Percentiles rank a stretch among this genome's conserved stretches.
Evolutionary conservation across 1,284 basidiomycete genomes (phyloP).

Genomic region (Fomitopsis betulina): DNA sequence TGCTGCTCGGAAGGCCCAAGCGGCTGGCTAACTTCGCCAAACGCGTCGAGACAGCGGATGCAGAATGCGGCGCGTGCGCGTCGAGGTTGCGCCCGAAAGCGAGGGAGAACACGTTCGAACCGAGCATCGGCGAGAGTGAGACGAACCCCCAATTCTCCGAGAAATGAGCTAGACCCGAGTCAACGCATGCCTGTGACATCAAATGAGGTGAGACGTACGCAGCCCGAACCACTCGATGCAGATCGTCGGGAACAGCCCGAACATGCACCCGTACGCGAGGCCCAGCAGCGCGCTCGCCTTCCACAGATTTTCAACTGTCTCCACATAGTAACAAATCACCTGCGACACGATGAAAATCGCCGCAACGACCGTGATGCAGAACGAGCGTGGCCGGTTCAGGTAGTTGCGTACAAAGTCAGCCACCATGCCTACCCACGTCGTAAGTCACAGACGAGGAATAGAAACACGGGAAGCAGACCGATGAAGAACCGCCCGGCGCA

Average conservation of each 20-base stretch:
- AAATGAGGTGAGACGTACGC: conserved; percentile 33
- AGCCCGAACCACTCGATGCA: conserved; percentile 87
- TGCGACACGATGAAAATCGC: conserved; percentile 69
- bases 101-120: conserved; percentile 82
- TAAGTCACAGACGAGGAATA: conserved; percentile 7
- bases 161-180: conserved; percentile 49
- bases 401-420: conserved; percentile 70
- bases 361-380: conserved; percentile 67
- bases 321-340: conserved; percentile 51
- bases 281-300: conserved; percentile 71
- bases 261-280: conserved; percentile 74
- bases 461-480: conserved; percentile 38
- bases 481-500: conserved; percentile 78
- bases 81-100: conserved; percentile 81
- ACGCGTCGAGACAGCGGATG: not conserved
- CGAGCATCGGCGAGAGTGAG: conserved; percentile 71
- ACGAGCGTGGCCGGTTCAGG: conserved; percentile 60
- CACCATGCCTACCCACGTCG: conserved; percentile 44
- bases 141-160: conserved; percentile 87
- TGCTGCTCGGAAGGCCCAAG: conserved; percentile 27
- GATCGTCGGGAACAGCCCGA: conserved; percentile 74
- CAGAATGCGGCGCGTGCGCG: conserved; percentile 43
- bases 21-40: conserved; percentile 1
- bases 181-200: not conserved
- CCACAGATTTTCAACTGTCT: conserved; percentile 65